These are phyloP conservation scores for Neobulgaria alba DNA, from an alignment of 2,329 filamentous ascomycete species.

Conservation along the genomic window DNA sequence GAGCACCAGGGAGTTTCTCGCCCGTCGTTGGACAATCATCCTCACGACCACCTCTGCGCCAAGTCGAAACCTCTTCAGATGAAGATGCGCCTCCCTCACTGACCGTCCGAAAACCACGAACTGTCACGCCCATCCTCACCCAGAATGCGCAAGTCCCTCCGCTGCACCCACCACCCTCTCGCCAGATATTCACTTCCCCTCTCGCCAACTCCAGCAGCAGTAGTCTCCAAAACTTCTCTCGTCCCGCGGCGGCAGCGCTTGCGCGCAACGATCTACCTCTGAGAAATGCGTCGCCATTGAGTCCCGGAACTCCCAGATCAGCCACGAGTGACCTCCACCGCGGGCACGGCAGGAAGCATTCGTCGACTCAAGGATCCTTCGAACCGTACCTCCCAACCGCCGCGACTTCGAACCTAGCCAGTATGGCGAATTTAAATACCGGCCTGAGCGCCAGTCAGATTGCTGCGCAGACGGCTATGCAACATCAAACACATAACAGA, in stretches of 20 bases:
- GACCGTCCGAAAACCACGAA: conserved; percentile 39
- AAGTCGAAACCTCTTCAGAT: conserved; percentile 38
- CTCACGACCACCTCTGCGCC: conserved; percentile 33
- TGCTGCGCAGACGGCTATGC: conserved; percentile 69
- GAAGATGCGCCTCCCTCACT: conserved; percentile 36
- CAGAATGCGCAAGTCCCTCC: conserved; percentile 13
- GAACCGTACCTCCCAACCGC: conserved; percentile 61
- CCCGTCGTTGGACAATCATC: conserved; percentile 28
- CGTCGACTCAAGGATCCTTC: conserved; percentile 68
- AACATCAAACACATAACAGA: conserved; percentile 45
- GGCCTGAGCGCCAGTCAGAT: conserved; percentile 63
- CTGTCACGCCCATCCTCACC: conserved; percentile 10
- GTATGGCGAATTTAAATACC: conserved; percentile 28
- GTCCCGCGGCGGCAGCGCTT: conserved; percentile 33
- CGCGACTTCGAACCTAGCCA: conserved; percentile 30
- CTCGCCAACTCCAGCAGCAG: conserved; percentile 40
- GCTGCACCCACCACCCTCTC: conserved; percentile 24
- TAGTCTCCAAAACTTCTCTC: conserved; percentile 47
- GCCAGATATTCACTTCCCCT: conserved; percentile 41
- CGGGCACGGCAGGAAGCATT: conserved; percentile 55
- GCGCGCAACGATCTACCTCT: conserved; percentile 17
- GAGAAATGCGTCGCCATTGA: conserved; percentile 35
- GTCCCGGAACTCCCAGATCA: conserved; percentile 33
- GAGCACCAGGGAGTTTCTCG: conserved; percentile 28
- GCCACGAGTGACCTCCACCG: conserved; percentile 25